Base-by-base conservation (phyloP, 192 early-diverging fungal genomes). In the Coemansia asiatica region DNA sequence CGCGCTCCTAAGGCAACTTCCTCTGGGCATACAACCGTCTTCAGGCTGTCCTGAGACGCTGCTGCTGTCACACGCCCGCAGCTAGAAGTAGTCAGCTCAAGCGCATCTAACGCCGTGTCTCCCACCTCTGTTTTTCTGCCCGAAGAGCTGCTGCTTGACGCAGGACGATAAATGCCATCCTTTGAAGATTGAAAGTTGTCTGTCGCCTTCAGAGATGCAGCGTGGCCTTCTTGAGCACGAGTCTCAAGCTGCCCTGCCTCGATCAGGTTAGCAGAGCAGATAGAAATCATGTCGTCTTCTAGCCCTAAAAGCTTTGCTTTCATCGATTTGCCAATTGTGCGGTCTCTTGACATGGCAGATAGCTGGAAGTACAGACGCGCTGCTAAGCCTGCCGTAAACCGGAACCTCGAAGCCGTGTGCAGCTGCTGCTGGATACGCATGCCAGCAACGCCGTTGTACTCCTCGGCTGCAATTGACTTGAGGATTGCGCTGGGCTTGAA, bases 181-280 rank as follows among this genome's bases (percentile, higher is more conserved):
- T 44, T 44, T 44, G 40, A 22, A 23, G 4, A 15, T 21, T 51
- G 49, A 16, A 21, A 25, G 12, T 10, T 6, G 19, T 21, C 49
- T 3, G 2, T 21, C 12, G n/a, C 49, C 68, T 57, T 53, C 22
- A 29, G 22, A 1, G 40, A 12, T 36, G 28, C 51, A 6, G 57
- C 51, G 19, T 60, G 66, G 33, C 56, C 47, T 15, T 62, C 71
- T 47, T 70, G 72, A 12, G 77, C 72, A 26, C 69, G 71, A 28
- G 54, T 56, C 56, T 81, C 78, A n/a, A 81, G 55, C 66, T 81
- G 72, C 7, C 60, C 60, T 13, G 78, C 78, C 60, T 81, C 78
- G 13, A 72, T 56, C 49, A 81, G 25, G 9, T 35, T 72, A 9
- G 78, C 78, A 46, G 78, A 71, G 55, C 78, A 81, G 26, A 75